A percentile compares a stretch with the other conserved stretches of the same genome.
Evolutionary conservation across 2,329 filamentous ascomycete genomes (phyloP).

Genomic region (Macrophomina phaseolina): DNA sequence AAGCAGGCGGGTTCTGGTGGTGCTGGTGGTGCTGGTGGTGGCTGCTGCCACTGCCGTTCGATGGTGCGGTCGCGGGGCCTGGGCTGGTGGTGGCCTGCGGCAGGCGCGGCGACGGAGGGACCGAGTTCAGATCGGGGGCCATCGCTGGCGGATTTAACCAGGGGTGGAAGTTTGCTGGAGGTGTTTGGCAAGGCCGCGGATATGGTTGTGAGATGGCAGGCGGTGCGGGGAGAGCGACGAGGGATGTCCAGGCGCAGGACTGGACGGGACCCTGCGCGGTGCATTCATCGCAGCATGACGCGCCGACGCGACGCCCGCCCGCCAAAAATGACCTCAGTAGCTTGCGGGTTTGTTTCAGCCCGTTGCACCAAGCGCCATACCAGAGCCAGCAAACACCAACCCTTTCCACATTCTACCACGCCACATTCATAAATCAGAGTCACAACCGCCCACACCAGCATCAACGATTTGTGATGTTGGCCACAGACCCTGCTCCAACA

Average conservation of each 20-base stretch:
- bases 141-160: constrained; percentile 38
- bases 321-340: constrained; percentile 7
- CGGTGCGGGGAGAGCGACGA: constrained; percentile 13
- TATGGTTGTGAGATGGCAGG: background rate
- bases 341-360: constrained; percentile 7
- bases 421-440: too few relatives aligned
- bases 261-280: background rate
- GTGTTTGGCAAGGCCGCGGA: constrained; percentile 1
- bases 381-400: constrained; percentile 1
- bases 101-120: constrained; percentile 46
- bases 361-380: background rate
- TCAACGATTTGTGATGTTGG: too few relatives aligned
- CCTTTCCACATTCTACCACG: background rate
- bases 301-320: constrained; percentile 15
- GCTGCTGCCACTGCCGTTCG: constrained; percentile 35
- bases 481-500: too few relatives aligned
- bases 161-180: constrained; percentile 20
- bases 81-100: constrained; percentile 40
- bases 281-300: constrained; percentile 16
- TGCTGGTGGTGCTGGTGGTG: too few relatives aligned
- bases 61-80: constrained; percentile 38
- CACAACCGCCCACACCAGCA: too few relatives aligned
- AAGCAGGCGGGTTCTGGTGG: constrained; percentile 35
- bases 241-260: background rate
- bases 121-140: constrained; percentile 57